A percentile compares a stretch with the other conserved stretches of the same genome.
phyloP scores from a whole-genome alignment of 2,329 filamentous ascomycete genomes.

The Rosellinia necatrix region DNA sequence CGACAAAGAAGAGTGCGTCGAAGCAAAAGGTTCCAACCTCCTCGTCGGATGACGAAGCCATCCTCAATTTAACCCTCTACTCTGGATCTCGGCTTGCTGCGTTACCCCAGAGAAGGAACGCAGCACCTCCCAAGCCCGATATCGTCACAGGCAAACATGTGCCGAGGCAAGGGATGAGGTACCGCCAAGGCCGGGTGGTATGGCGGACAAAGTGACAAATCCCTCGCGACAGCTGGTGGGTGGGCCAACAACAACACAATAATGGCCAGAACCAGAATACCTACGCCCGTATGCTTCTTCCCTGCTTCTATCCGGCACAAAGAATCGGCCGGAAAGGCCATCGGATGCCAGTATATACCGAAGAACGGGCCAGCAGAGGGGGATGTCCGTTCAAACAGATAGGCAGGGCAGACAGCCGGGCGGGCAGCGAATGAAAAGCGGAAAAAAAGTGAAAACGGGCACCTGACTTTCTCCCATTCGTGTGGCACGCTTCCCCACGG shows the following conservation, averaged over 20 bases:
- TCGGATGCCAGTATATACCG: too few relatives aligned
- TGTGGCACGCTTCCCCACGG: slow-evolving; percentile 20
- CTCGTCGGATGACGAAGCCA: neutral
- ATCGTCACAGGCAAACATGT: slow-evolving; percentile 19
- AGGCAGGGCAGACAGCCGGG: too few relatives aligned
- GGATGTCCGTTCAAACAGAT: too few relatives aligned
- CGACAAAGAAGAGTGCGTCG: too few relatives aligned
- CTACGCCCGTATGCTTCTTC: neutral
- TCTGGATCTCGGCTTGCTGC: too few relatives aligned
- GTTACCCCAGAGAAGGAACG: neutral
- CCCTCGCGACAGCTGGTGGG: slow-evolving; percentile 4
- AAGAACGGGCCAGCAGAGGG: too few relatives aligned
- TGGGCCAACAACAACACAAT: neutral
- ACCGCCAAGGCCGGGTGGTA: neutral
- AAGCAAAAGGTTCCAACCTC: too few relatives aligned
- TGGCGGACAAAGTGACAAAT: slow-evolving; percentile 21
- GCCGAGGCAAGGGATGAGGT: slow-evolving; percentile 17
- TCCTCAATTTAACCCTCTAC: neutral
- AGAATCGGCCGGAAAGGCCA: neutral
- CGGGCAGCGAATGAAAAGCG: too few relatives aligned
- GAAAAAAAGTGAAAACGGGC: too few relatives aligned
- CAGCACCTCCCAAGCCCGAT: neutral
- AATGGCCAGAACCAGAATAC: neutral
- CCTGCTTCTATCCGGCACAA: neutral
- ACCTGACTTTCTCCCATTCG: too few relatives aligned